Evolutionary conservation across 352 stramenopile genomes (phyloP), one percentile per base, ranked within the genome.

Genomic region (Globisporangium cystogenes): DNA sequence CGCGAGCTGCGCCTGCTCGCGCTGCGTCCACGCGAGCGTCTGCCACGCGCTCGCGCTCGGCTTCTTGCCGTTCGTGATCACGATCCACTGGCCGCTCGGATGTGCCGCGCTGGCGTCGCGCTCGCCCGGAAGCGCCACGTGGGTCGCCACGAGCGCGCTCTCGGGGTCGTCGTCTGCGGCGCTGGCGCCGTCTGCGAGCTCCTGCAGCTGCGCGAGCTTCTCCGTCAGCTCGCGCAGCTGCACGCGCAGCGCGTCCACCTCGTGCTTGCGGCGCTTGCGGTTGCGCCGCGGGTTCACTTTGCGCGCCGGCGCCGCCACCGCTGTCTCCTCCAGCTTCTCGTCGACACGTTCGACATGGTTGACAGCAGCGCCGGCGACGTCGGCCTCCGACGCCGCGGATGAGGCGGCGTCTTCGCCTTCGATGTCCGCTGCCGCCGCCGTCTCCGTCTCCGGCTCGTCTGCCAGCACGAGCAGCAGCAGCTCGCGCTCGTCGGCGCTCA

Each of bases 1-100:
- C n/a, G 65, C 69, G 8, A 53, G 62, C 7, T 56, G 47, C 3
- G 68, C 62, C 43, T 68, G 55, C 4, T 55, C 52, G 45, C 68
- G 68, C 23, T 77, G 61, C 20, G 66, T 62, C 18, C 45, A 42
- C 3, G 63, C 63, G 21, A 74, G 72, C 14, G 48, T 57, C 48
- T 77, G 52, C 68, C 68, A 77, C 4, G 66, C 43, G 12, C 10
- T 11, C 18, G n/a, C n/a, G 11, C 14, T 7, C 11, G 11, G 4
- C 6, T 29, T 20, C 21, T 16, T 18, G 12, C 26, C 24, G 42
- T n/a, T 48, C 42, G 23, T 31, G 24, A 48, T 48, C 11, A 48
- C 42, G 40, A 57, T 46, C 33, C 23, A 50, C 43, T 50, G 40
- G 36, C n/a, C 36, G 12, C 41, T 4, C 1, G 37, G 1, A 10